Evolutionary conservation across 805 yeast genomes (phyloP).

Genomic region (Schizosaccharomyces japonicus): DNA sequence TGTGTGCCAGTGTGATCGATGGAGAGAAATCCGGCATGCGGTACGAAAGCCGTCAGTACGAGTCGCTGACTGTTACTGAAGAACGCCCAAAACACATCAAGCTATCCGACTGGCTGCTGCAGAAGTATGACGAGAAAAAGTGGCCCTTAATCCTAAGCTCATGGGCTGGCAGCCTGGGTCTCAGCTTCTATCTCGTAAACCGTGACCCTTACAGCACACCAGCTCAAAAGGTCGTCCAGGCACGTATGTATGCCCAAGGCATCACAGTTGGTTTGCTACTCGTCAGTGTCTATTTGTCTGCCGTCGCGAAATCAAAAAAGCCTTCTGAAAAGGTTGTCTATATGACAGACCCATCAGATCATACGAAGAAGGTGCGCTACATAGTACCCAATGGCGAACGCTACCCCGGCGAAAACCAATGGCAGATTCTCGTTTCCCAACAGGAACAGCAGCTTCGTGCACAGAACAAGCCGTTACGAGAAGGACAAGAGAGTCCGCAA

Average conservation of each 20-base stretch:
- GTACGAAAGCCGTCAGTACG: not conserved
- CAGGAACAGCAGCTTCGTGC: constrained; percentile 18
- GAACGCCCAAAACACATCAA: not conserved
- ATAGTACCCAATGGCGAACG: constrained; percentile 13
- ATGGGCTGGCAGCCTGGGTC: constrained; percentile 1
- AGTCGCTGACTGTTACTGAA: not conserved
- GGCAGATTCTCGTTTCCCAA: constrained; percentile 26
- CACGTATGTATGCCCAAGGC: constrained; percentile 79
- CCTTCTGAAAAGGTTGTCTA: constrained; percentile 28
- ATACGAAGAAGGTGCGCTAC: constrained; percentile 5
- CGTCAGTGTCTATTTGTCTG: constrained; percentile 34
- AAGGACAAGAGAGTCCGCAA: too few species aligned
- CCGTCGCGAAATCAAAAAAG: constrained; percentile 14
- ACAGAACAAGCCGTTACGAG: not conserved
- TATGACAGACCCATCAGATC: constrained; percentile 7
- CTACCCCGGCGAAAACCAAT: constrained; percentile 15
- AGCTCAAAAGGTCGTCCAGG: constrained; percentile 64
- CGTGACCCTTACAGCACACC: constrained; percentile 47
- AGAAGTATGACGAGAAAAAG: not conserved
- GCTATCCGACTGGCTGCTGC: not conserved
- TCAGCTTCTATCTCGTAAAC: constrained; percentile 24
- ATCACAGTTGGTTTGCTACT: constrained; percentile 46
- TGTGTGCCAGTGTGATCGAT: not conserved
- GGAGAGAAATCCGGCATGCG: not conserved
- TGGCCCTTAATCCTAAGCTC: constrained; percentile 1